Conservation (phyloP, 2,329 filamentous ascomycete genomes). For the Fusarium virguliforme region DNA sequence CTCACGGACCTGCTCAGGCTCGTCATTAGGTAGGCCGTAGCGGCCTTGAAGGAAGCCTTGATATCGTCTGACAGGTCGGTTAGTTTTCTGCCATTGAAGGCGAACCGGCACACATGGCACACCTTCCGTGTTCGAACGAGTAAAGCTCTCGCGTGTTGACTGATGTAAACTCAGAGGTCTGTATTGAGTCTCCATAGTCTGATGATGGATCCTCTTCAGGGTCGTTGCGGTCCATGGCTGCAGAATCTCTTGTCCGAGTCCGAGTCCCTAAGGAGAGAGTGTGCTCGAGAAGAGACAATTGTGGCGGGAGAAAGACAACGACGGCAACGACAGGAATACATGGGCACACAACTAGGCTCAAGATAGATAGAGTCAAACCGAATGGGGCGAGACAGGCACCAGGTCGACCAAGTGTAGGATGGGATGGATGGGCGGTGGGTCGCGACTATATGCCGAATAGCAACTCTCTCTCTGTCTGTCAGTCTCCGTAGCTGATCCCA, state of each 20-base stretch:
- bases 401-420: constrained; percentile 17
- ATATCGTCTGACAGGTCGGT: constrained; percentile 60
- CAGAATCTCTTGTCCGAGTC: constrained; percentile 24
- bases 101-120: constrained; percentile 15
- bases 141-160: constrained; percentile 56
- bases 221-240: constrained; percentile 47
- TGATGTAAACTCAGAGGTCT: constrained; percentile 61
- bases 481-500: constrained; percentile 33
- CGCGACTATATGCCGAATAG: constrained; percentile 42
- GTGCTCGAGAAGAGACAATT: constrained; percentile 31
- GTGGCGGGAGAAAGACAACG: constrained; percentile 16
- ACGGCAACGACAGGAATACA: constrained; percentile 37
- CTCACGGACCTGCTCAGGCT: constrained; percentile 66
- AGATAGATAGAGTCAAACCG: constrained; percentile 21
- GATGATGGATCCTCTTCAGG: constrained; percentile 56
- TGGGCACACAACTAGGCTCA: constrained; percentile 30
- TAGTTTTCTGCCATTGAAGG: not conserved
- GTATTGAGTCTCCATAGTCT: constrained; percentile 59
- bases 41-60: constrained; percentile 64
- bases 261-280: constrained; percentile 19
- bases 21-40: constrained; percentile 70
- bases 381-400: constrained; percentile 20
- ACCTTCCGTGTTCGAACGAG: constrained; percentile 59
- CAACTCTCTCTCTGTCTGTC: constrained; percentile 22
- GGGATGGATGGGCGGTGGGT: constrained; percentile 35